phyloP scores from a whole-genome alignment of 345 rosid species.

The Eucalyptus polybractea region DNA sequence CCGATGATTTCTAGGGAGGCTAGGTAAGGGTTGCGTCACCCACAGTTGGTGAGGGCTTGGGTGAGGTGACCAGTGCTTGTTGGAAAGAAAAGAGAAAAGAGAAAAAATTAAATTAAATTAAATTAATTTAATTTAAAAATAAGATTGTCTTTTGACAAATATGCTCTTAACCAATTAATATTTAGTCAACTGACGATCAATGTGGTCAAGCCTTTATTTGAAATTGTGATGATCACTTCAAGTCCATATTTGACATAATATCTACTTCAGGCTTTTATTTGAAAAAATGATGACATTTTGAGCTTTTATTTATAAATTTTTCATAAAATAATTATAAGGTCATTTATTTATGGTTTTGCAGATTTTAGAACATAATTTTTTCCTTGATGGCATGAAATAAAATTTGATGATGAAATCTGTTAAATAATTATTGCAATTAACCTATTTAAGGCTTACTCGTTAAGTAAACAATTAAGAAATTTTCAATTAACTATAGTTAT shows the following conservation, averaged over 20 bases:
- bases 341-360: not conserved
- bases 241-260: accelerated
- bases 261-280: accelerated
- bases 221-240: too few species aligned
- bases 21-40: accelerated
- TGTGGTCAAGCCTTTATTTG: too few species aligned
- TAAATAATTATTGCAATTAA: not conserved
- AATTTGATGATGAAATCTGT: not conserved
- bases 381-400: not conserved
- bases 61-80: accelerated
- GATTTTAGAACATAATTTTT: not conserved
- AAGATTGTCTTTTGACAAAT: too few species aligned
- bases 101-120: accelerated
- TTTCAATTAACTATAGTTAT: not conserved
- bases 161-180: too few species aligned
- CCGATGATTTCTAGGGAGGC: accelerated
- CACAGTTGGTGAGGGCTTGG: accelerated
- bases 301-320: accelerated
- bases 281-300: too few species aligned
- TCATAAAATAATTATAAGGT: too few species aligned
- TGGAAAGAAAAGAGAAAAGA: accelerated
- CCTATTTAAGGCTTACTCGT: not conserved
- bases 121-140: too few species aligned
- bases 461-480: not conserved
- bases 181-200: accelerated